Conservation (phyloP, 768 basidiomycete species). For the Phaffia tasmanica region DNA sequence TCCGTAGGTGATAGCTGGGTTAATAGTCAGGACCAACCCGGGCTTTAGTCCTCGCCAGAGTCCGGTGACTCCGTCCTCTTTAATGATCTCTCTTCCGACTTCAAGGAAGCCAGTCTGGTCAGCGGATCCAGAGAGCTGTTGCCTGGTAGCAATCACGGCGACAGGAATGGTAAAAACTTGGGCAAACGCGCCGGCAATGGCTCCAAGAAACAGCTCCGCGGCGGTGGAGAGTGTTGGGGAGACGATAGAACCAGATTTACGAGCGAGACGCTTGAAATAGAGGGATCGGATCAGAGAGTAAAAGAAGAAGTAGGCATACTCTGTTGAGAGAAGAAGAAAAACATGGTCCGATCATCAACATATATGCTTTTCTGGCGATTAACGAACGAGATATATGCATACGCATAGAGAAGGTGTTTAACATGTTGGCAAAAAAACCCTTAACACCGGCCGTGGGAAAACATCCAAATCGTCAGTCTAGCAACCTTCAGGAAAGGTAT, state of each 20-base stretch:
- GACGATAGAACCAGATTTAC: slow-evolving; percentile 37
- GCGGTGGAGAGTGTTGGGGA: slow-evolving; percentile 32
- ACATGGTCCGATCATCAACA: slow-evolving; percentile 11
- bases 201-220: slow-evolving; percentile 71
- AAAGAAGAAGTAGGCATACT: slow-evolving; percentile 99
- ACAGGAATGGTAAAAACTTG: slow-evolving; percentile 99
- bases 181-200: slow-evolving; percentile 81
- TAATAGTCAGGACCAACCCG: slow-evolving; percentile 85
- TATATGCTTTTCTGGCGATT: background rate
- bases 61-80: slow-evolving; percentile 74
- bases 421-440: slow-evolving; percentile 91
- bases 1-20: slow-evolving; percentile 96
- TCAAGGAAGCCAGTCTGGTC: slow-evolving; percentile 45
- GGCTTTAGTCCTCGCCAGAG: slow-evolving; percentile 87
- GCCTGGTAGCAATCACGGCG: slow-evolving; percentile 90
- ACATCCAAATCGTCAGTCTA: background rate
- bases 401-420: slow-evolving; percentile 98
- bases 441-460: background rate
- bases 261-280: slow-evolving; percentile 60
- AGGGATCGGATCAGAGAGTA: slow-evolving; percentile 79
- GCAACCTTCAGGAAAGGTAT: background rate
- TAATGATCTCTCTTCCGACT: slow-evolving; percentile 74
- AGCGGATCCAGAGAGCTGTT: slow-evolving; percentile 53
- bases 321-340: slow-evolving; percentile 40
- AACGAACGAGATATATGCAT: slow-evolving; percentile 37